Conservation (phyloP, 2,329 filamentous ascomycete genomes). For the Monilinia fructicola region DNA sequence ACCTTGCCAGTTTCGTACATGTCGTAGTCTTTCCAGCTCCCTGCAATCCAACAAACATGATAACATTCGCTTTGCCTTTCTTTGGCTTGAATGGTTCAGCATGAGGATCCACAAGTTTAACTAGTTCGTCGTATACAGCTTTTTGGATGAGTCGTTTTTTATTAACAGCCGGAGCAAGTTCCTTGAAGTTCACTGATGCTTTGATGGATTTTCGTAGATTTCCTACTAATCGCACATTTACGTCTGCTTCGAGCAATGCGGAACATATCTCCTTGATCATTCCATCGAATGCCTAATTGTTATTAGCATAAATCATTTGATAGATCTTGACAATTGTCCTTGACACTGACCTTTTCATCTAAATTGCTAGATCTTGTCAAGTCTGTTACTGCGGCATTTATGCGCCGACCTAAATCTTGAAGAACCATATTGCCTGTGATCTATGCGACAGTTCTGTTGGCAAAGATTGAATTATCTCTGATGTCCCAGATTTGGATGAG, state of each 20-base stretch:
- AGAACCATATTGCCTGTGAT: constrained; percentile 73
- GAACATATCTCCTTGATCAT: constrained; percentile 99
- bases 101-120: constrained; percentile 92
- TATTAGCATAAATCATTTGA: constrained; percentile 41
- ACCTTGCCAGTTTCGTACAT: constrained; percentile 92
- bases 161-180: constrained; percentile 86
- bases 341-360: constrained; percentile 77
- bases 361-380: constrained; percentile 88
- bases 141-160: constrained; percentile 99
- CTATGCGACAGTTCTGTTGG: constrained; percentile 21
- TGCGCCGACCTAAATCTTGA: constrained; percentile 96
- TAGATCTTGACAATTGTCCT: constrained; percentile 23
- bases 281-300: constrained; percentile 77
- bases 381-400: constrained; percentile 93
- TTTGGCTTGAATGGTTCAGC: constrained; percentile 94
- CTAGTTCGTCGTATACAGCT: constrained; percentile 94
- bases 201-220: constrained; percentile 92
- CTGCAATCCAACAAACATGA: constrained; percentile 99
- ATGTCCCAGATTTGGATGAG: constrained; percentile 10
- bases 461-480: not conserved
- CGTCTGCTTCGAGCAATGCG: constrained; percentile 92
- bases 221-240: constrained; percentile 92
- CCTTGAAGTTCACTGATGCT: constrained; percentile 87
- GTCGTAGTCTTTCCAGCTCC: constrained; percentile 98
- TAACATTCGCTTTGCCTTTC: constrained; percentile 93